phyloP scores from a whole-genome alignment of 1,284 basidiomycete genomes.

The Sporisorium reilianum region DNA sequence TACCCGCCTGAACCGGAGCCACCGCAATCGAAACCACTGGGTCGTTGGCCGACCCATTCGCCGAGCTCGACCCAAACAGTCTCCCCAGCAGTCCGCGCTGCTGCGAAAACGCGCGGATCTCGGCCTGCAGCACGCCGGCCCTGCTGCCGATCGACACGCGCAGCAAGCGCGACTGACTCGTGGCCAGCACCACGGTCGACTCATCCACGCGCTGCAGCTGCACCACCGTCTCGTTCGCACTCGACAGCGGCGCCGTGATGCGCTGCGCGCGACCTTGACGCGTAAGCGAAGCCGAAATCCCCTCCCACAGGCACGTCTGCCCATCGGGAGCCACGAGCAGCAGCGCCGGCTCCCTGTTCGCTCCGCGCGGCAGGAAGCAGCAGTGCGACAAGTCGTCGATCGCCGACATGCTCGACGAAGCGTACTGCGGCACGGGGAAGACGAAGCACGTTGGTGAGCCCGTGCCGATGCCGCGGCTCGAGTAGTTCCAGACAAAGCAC shows the following conservation, averaged over 20 bases:
- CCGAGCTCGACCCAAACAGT: conserved; percentile 54
- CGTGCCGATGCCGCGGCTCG: conserved; percentile 42
- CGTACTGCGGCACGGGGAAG: conserved; percentile 47
- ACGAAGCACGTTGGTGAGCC: conserved; percentile 56
- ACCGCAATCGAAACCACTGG: conserved; percentile 54
- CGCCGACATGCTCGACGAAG: conserved; percentile 30
- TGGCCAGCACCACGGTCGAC: conserved; percentile 44
- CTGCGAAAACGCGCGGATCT: conserved; percentile 54
- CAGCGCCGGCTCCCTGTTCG: conserved; percentile 55
- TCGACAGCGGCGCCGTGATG: conserved; percentile 31
- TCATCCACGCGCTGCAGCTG: conserved; percentile 49
- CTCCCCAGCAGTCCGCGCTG: conserved; percentile 60
- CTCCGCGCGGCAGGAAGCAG: conserved; percentile 43
- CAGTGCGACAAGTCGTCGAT: conserved; percentile 39
- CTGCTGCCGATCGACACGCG: conserved; percentile 45
- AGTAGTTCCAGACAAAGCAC: conserved; percentile 65
- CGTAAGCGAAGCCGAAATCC: conserved; percentile 50
- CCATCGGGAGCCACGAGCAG: conserved; percentile 52
- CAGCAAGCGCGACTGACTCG: conserved; percentile 54
- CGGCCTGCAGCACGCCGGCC: conserved; percentile 52
- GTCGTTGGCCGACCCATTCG: conserved; percentile 40
- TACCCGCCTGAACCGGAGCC: conserved; percentile 27
- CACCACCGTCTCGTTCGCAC: conserved; percentile 41
- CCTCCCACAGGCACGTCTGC: conserved; percentile 55
- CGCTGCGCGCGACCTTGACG: conserved; percentile 43